phyloP scores from a whole-genome alignment of 169 alveolate genomes.

The Plasmodium chabaudi region DNA sequence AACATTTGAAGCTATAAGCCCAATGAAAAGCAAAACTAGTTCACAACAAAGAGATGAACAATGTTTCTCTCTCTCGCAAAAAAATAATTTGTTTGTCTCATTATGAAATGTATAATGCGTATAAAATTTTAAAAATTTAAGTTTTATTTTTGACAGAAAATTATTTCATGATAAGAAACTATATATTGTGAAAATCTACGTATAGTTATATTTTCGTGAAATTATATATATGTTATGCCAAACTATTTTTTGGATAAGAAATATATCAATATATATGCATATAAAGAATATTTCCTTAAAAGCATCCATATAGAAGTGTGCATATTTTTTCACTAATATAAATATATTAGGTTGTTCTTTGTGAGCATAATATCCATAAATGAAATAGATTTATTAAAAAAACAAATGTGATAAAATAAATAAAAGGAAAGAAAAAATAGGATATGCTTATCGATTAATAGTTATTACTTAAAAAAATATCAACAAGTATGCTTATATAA shows the following conservation, averaged over 20 bases:
- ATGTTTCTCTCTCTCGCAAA: too few relatives aligned
- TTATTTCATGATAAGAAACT: too few relatives aligned
- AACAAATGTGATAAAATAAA: conserved; percentile 8
- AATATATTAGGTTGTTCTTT: neutral
- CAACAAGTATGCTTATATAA: conserved; percentile 16
- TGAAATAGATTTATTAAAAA: conserved; percentile 4
- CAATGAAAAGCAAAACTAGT: too few relatives aligned
- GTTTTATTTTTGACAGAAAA: too few relatives aligned
- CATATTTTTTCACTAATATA: conserved; percentile 7
- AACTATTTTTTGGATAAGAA: neutral
- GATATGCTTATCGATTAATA: neutral
- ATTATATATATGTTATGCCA: neutral
- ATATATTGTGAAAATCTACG: too few relatives aligned
- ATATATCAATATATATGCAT: conserved; percentile 4
- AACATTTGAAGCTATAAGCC: too few relatives aligned
- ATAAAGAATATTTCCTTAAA: neutral
- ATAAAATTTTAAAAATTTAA: too few relatives aligned
- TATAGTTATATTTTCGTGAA: neutral
- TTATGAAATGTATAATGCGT: too few relatives aligned
- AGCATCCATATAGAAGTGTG: neutral
- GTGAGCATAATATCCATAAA: neutral
- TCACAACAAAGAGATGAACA: too few relatives aligned
- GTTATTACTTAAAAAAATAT: neutral
- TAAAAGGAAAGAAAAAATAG: neutral
- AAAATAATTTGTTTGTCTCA: too few relatives aligned